Base-by-base conservation (phyloP, 2,329 filamentous ascomycete genomes). In the Aspergillus texensis region DNA sequence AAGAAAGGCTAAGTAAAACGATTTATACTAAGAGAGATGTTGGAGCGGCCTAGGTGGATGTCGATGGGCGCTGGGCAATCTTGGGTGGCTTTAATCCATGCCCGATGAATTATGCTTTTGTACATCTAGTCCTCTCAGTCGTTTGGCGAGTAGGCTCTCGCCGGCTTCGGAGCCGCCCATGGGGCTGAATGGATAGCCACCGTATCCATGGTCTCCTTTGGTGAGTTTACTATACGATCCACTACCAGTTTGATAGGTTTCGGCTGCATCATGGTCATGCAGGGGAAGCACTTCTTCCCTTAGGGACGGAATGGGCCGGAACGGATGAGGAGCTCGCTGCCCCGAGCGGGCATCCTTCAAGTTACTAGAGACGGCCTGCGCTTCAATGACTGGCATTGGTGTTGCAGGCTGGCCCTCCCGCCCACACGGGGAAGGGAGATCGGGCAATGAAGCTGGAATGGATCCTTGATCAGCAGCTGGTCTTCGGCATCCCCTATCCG, bases 121-220 rank as follows among this genome's bases (percentile, higher is more conserved):
- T 14, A 84, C 79, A 43, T 88, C 90, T 6, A 92, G 78, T 6
- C 87, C 86, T 67, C 88, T 85, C 52, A 94, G 79, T 62, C 88
- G 85, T 73, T 88, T 88, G 12, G 91, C 91, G 19, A 95, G 79
- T 19, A 95, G 77, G 3, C 91, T 87, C 70, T 92, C 89, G 5
- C 86, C 82, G 1, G 78, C 79, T n/a, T 76, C 80, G 71, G 64
- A 77, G 76, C 41, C 79, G 79, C 68, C 78, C 74, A 75, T 10
- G 68, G 74, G 26, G 69, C 73, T 60, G 67, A 84, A 88, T 0
- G 81, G 77, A 60, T 87, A 85, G 1, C 86, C 83, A 43, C 89
- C 85, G 71, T 91, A 89, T 41, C 88, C 84, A 24, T 82, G 75
- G 64, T 92, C 88, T 6, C 88, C 88, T 72, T 85, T 90, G 70